Percentiles rank a stretch among this genome's conserved stretches.
Evolutionary conservation across 163 green algal genomes (phyloP).

Genomic region (Scenedesmus sp.): DNA sequence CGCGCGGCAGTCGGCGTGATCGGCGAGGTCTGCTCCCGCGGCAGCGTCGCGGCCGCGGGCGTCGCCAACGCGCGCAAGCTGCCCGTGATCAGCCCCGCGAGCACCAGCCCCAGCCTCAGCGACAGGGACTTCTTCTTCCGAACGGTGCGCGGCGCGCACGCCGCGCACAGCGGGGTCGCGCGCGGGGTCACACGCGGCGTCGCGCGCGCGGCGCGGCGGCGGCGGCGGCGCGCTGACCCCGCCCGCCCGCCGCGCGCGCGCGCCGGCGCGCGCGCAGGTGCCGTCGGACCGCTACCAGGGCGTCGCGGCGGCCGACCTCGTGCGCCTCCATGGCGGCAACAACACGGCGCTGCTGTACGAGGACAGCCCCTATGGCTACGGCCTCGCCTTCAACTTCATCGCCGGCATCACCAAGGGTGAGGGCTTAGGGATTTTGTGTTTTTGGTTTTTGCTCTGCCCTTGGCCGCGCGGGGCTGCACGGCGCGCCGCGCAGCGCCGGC

Average conservation of each 20-base stretch:
- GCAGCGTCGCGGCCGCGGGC: slow-evolving; percentile 14
- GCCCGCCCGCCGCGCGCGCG: no score
- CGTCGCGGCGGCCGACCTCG: not conserved
- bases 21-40: slow-evolving; percentile 39
- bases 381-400: slow-evolving; percentile 42
- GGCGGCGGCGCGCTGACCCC: no score
- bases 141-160: not conserved
- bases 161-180: no score
- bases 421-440: no score
- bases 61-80: not conserved
- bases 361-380: slow-evolving; percentile 27
- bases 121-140: slow-evolving; percentile 38
- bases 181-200: no score
- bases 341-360: slow-evolving; percentile 12
- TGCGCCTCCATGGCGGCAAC: not conserved
- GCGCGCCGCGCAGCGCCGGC: no score
- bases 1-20: slow-evolving; percentile 22
- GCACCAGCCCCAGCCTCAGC: slow-evolving; percentile 10
- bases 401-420: slow-evolving; percentile 30
- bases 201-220: no score
- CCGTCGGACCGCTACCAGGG: slow-evolving; percentile 32
- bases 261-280: not conserved
- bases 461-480: not conserved
- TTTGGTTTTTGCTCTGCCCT: not conserved
- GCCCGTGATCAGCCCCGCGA: slow-evolving; percentile 23